A percentile compares a stretch with the other conserved stretches of the same genome.
Evolutionary conservation across 2,329 filamentous ascomycete genomes (phyloP).

Genomic region (Verticillium nubilum): DNA sequence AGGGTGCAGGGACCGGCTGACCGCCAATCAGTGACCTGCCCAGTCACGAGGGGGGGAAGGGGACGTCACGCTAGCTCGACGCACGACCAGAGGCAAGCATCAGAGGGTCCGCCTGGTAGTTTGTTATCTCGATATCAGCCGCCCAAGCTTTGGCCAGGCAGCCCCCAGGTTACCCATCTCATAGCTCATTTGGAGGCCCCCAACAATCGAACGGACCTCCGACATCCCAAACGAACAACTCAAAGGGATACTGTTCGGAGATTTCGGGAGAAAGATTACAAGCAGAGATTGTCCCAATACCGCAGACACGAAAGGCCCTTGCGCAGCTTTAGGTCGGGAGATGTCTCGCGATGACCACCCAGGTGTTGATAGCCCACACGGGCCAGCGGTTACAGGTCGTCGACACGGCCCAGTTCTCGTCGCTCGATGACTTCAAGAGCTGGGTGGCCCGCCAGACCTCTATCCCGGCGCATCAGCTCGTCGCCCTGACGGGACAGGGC

Average conservation of each 20-base stretch:
- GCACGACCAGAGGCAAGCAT: constrained; percentile 17
- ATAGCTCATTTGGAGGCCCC: constrained; percentile 2
- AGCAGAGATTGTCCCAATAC: too few species aligned
- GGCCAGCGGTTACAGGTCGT: constrained; percentile 78
- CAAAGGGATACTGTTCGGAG: too few species aligned
- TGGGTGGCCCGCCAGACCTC: constrained; percentile 73
- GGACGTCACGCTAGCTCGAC: constrained; percentile 17
- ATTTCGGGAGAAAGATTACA: too few species aligned
- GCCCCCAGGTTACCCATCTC: background rate
- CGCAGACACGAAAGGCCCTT: background rate
- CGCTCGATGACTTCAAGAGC: constrained; percentile 81
- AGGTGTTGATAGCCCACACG: constrained; percentile 88
- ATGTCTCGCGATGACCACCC: constrained; percentile 74
- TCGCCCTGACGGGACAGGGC: constrained; percentile 79
- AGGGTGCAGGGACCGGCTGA: background rate
- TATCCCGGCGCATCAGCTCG: constrained; percentile 73
- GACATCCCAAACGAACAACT: too few species aligned
- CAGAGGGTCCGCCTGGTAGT: background rate
- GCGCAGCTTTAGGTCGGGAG: constrained; percentile 17
- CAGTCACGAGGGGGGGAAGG: constrained; percentile 9
- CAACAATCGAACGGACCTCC: background rate
- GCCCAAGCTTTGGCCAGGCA: background rate
- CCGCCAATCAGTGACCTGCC: background rate
- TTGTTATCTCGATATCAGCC: background rate
- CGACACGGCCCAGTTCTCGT: constrained; percentile 69